phyloP scores from a whole-genome alignment of 1,139 yeast genomes.

The Zygoascus meyerae region DNA sequence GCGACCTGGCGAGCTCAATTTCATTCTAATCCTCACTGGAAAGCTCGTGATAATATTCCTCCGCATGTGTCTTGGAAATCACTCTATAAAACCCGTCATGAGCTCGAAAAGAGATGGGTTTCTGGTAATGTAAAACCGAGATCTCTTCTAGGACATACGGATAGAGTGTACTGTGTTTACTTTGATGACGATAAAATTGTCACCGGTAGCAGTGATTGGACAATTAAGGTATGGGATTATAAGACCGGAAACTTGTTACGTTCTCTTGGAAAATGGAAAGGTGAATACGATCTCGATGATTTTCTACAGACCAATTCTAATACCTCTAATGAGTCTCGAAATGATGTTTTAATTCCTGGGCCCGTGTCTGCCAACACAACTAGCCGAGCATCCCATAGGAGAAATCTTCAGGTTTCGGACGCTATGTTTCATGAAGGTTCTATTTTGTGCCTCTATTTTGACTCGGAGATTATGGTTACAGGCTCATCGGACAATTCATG shows the following conservation, averaged over 20 bases:
- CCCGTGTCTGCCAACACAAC: constrained; percentile 8
- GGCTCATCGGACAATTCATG: constrained; percentile 36
- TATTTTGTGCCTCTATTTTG: constrained; percentile 32
- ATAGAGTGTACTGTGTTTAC: constrained; percentile 36
- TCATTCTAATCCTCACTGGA: constrained; percentile 20
- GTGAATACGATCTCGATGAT: constrained; percentile 5
- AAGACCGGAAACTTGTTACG: constrained; percentile 25
- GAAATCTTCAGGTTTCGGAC: not conserved
- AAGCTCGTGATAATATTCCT: constrained; percentile 12
- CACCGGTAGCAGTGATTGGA: constrained; percentile 36
- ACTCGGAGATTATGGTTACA: constrained; percentile 30
- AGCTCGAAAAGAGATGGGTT: constrained; percentile 31
- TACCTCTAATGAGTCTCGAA: not conserved
- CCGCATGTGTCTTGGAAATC: constrained; percentile 23
- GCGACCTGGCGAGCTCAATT: constrained; percentile 28
- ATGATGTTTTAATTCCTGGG: not conserved
- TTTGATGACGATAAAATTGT: constrained; percentile 30
- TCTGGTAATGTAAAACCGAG: constrained; percentile 22
- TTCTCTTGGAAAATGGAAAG: constrained; percentile 21
- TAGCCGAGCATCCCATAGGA: not conserved
- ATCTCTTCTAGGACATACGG: constrained; percentile 32
- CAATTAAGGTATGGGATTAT: constrained; percentile 33
- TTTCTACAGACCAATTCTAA: not conserved
- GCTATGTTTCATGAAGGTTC: constrained; percentile 31
- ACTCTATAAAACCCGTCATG: constrained; percentile 25